Evolutionary conservation across 192 early-diverging fungal species (phyloP).

Genomic region (Linnemannia elongata): DNA sequence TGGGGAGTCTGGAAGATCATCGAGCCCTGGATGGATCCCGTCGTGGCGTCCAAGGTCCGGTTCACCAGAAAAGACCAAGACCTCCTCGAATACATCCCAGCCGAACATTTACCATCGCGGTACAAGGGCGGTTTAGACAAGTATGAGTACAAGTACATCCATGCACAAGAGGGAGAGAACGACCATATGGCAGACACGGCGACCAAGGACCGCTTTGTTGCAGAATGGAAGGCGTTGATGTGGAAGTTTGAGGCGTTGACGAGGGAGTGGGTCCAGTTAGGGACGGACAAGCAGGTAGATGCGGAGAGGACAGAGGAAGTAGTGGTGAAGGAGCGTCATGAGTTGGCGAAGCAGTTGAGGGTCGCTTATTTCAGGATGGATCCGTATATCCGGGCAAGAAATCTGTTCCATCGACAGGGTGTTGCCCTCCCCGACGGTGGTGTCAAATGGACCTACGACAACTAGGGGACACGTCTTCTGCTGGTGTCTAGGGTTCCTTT

Average conservation of each 20-base stretch:
- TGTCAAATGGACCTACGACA: constrained; percentile 24
- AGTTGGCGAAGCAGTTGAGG: constrained; percentile 56
- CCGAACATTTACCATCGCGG: constrained; percentile 68
- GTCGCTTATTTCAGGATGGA: constrained; percentile 61
- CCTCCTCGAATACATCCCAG: constrained; percentile 70
- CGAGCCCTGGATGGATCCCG: constrained; percentile 86
- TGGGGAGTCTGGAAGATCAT: constrained; percentile 88
- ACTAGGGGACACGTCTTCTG: not conserved
- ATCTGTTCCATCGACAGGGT: constrained; percentile 46
- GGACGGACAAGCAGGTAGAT: not conserved
- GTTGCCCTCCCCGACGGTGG: constrained; percentile 24
- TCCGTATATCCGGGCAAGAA: constrained; percentile 60
- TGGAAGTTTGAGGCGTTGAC: constrained; percentile 64
- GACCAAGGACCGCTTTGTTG: constrained; percentile 26
- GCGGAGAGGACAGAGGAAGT: constrained; percentile 34
- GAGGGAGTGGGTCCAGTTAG: constrained; percentile 55
- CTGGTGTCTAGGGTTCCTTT: not conserved
- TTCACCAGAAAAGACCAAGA: constrained; percentile 76
- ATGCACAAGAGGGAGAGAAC: constrained; percentile 58
- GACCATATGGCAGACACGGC: constrained; percentile 28
- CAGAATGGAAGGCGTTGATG: constrained; percentile 45
- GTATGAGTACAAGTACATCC: constrained; percentile 64
- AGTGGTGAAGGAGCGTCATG: constrained; percentile 50
- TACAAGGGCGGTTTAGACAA: constrained; percentile 67
- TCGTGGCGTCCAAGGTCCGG: constrained; percentile 84